phyloP scores from a whole-genome alignment of 352 stramenopile genomes.

The Phytopythium kandeliae region DNA sequence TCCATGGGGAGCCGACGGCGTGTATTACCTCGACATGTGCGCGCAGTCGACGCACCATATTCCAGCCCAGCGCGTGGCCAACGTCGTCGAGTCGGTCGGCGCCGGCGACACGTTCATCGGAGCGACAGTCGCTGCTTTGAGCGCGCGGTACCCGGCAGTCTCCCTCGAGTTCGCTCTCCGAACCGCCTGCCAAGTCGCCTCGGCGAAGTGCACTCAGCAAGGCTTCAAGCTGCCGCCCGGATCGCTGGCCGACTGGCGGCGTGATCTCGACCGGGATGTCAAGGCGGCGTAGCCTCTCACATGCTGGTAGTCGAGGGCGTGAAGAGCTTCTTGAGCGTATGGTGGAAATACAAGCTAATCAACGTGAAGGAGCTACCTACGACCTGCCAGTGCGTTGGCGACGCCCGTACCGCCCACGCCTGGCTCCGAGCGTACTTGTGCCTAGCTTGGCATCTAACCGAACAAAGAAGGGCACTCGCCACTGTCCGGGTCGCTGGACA shows the following conservation, averaged over 20 bases:
- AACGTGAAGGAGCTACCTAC: not conserved
- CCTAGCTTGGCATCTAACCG: not conserved
- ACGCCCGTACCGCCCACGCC: no score
- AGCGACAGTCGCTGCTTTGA: slow-evolving; percentile 43
- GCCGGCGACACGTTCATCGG: slow-evolving; percentile 75
- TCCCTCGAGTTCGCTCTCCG: slow-evolving; percentile 27
- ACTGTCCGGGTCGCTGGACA: slow-evolving; percentile 4
- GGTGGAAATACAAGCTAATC: not conserved
- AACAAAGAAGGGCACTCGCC: not conserved
- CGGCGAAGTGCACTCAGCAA: slow-evolving; percentile 48
- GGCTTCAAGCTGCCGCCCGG: slow-evolving; percentile 35
- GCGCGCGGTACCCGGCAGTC: slow-evolving; percentile 5
- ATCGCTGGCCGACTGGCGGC: slow-evolving; percentile 15
- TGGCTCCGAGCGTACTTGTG: no score
- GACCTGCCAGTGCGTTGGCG: no score
- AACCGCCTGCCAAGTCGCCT: slow-evolving; percentile 46
- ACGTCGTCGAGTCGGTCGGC: slow-evolving; percentile 61
- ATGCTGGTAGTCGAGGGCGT: not conserved
- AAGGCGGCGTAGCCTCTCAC: not conserved
- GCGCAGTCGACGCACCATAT: slow-evolving; percentile 25
- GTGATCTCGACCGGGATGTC: slow-evolving; percentile 5
- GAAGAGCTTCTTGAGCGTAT: not conserved
- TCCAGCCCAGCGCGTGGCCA: slow-evolving; percentile 19
- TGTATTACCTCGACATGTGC: slow-evolving; percentile 42
- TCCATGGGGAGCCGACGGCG: slow-evolving; percentile 53